A percentile compares a stretch with the other conserved stretches of the same genome.
Conservation (phyloP, 2,329 filamentous ascomycete species). For the Pseudopyricularia cyperi region DNA sequence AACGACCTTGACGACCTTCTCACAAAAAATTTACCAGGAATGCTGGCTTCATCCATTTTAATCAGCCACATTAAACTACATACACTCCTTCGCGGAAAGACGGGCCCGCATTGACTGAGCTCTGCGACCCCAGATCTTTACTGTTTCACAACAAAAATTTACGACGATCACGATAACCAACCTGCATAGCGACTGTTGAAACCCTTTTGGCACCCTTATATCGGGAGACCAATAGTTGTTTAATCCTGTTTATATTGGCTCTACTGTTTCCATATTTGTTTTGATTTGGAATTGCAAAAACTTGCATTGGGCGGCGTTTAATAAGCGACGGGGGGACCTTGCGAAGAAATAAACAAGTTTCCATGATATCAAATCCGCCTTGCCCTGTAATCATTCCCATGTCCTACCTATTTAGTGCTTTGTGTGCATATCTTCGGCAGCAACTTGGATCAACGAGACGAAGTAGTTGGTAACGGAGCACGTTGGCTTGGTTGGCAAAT, state of each 20-base stretch:
- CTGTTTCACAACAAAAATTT: conserved; percentile 3
- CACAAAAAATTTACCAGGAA: conserved; percentile 18
- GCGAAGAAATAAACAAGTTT: no score
- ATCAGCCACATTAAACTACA: conserved; percentile 9
- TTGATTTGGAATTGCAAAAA: conserved; percentile 1
- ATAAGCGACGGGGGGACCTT: no score
- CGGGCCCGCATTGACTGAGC: not conserved
- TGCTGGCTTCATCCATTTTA: conserved; percentile 12
- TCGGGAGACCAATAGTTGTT: conserved; percentile 7
- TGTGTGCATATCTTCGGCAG: no score
- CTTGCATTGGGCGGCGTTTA: conserved; percentile 7
- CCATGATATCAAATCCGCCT: no score
- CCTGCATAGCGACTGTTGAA: conserved; percentile 42
- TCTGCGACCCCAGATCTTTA: not conserved
- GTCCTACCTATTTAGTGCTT: no score
- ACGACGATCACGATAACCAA: conserved; percentile 28
- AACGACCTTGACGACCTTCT: conserved; percentile 17
- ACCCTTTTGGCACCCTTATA: conserved; percentile 6
- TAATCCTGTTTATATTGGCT: conserved; percentile 3
- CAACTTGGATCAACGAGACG: no score
- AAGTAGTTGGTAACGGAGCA: no score
- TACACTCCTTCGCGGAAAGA: conserved; percentile 29
- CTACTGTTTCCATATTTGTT: conserved; percentile 2
- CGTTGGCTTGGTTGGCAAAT: no score
- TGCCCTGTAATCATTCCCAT: no score